Evolutionary conservation across 441 rosid genomes (phyloP).

Genomic region (Dalechampia spathulata): DNA sequence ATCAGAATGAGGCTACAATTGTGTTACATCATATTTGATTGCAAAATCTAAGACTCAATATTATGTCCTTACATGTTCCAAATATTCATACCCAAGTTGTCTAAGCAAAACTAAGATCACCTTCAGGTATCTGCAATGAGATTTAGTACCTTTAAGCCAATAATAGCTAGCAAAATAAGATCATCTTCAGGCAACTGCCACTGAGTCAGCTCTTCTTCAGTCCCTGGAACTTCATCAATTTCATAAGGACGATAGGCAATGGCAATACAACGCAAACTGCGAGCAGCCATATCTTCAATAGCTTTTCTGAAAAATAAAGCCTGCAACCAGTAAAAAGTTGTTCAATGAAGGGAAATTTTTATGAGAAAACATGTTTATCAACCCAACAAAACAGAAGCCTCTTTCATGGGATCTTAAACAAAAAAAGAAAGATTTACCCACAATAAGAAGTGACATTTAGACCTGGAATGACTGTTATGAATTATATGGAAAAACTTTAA

Average conservation of each 20-base stretch:
- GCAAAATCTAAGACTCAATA: too few species aligned
- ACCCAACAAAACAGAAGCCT: not conserved
- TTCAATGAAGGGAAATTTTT: not conserved
- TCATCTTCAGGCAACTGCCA: constrained; percentile 88
- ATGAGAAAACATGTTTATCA: not conserved
- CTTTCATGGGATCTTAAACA: not conserved
- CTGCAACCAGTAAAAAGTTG: constrained; percentile 36
- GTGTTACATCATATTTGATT: too few species aligned
- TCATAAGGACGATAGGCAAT: constrained; percentile 76
- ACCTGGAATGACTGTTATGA: too few species aligned
- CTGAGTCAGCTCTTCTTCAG: constrained; percentile 51
- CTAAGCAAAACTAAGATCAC: not conserved
- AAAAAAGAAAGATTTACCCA: too few species aligned
- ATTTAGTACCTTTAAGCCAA: constrained; percentile 74
- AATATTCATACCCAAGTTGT: not conserved
- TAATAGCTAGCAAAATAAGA: constrained; percentile 76
- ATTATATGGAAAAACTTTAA: too few species aligned
- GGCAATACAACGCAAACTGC: constrained; percentile 93
- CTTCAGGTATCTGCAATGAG: too few species aligned
- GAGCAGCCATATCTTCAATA: constrained; percentile 81
- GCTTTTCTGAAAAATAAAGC: constrained; percentile 41
- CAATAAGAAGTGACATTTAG: too few species aligned
- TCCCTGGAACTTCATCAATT: constrained; percentile 50
- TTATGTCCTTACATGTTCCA: too few species aligned
- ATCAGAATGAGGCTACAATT: not conserved